Evolutionary conservation across 163 green algal genomes (phyloP).

Genomic region (Trebouxia gelatinosa): DNA sequence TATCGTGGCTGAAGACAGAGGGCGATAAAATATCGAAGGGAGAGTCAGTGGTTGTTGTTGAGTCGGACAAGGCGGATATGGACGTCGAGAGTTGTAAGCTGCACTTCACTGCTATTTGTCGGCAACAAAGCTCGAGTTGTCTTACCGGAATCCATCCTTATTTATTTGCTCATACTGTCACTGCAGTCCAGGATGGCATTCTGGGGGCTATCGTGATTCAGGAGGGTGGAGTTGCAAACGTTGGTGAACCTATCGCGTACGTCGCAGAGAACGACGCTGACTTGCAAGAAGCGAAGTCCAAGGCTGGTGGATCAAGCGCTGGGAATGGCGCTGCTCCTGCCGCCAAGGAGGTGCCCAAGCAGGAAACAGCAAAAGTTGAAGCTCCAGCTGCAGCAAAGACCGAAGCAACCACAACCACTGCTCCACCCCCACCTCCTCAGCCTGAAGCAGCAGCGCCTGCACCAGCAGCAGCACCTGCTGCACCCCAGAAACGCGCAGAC

Average conservation of each 20-base stretch:
- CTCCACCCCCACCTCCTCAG: conserved; percentile 42
- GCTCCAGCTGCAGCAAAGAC: conserved; percentile 16
- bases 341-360: conserved; percentile 5
- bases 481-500: conserved; percentile 41
- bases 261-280: conserved; percentile 94
- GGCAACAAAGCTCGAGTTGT: no score
- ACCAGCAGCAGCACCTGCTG: conserved; percentile 47
- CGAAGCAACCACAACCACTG: conserved; percentile 33
- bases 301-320: conserved; percentile 51
- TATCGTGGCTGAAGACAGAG: conserved; percentile 92
- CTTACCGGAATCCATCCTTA: no score
- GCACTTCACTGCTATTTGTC: no score
- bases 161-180: no score
- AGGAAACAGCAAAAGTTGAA: conserved; percentile 8
- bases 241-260: conserved; percentile 93
- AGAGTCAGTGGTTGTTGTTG: conserved; percentile 92
- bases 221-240: conserved; percentile 88
- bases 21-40: conserved; percentile 89
- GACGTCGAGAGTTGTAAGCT: conserved; percentile 92
- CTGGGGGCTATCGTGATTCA: conserved; percentile 85
- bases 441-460: conserved; percentile 47
- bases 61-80: conserved; percentile 99
- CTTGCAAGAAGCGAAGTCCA: conserved; percentile 89
- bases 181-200: conserved; percentile 83
- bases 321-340: conserved; percentile 40